These are phyloP conservation scores for Escovopsis sp. DNA, from an alignment of 2,329 filamentous ascomycete genomes.

Conservation along the genomic window DNA sequence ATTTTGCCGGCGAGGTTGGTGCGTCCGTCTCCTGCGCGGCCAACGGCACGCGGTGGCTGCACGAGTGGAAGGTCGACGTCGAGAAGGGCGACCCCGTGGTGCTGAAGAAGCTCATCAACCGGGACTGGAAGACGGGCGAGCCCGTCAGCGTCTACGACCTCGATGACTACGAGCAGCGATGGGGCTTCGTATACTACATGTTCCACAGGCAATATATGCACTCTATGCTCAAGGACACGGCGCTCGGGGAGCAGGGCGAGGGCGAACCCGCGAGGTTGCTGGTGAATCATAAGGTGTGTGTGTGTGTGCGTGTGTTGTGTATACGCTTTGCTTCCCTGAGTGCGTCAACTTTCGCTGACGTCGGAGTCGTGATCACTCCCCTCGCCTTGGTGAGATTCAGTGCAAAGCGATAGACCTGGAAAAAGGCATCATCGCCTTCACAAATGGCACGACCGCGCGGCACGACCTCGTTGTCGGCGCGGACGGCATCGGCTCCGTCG, in stretches of 20 bases:
- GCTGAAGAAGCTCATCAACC: slow-evolving; percentile 49
- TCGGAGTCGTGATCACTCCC: too few relatives aligned
- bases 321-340: too few relatives aligned
- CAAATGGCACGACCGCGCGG: slow-evolving; percentile 30
- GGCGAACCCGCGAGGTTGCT: slow-evolving; percentile 36
- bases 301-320: too few relatives aligned
- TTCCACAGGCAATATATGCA: slow-evolving; percentile 58
- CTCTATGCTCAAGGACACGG: slow-evolving; percentile 45
- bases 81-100: slow-evolving; percentile 49
- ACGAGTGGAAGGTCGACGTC: slow-evolving; percentile 52
- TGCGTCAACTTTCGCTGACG: too few relatives aligned
- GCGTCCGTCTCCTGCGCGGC: slow-evolving; percentile 53
- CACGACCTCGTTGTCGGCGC: slow-evolving; percentile 49
- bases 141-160: slow-evolving; percentile 48
- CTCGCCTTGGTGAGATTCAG: too few relatives aligned
- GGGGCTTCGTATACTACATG: slow-evolving; percentile 53
- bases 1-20: slow-evolving; percentile 53
- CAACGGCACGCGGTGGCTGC: slow-evolving; percentile 54
- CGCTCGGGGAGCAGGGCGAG: slow-evolving; percentile 34
- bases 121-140: slow-evolving; percentile 55
- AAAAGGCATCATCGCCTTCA: slow-evolving; percentile 33
- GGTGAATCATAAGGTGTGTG: slow-evolving; percentile 40
- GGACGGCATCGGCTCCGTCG: slow-evolving; percentile 52
- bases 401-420: slow-evolving; percentile 37
- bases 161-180: slow-evolving; percentile 47